A percentile compares a stretch with the other conserved stretches of the same genome.
phyloP scores from a whole-genome alignment of 768 basidiomycete genomes.

The Agrocybe chaxingu region DNA sequence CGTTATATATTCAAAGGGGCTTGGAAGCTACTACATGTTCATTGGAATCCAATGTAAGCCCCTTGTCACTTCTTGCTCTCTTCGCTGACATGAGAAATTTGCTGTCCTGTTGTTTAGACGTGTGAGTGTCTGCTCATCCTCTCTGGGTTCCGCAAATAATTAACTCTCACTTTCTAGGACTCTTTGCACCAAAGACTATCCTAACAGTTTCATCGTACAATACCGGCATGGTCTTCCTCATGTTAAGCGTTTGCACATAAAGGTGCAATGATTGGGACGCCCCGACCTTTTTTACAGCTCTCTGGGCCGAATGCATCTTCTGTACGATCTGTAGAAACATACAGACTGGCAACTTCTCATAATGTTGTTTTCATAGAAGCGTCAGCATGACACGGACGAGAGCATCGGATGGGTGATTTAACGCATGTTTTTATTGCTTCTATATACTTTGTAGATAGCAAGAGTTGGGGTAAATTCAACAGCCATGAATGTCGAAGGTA shows the following conservation, averaged over 20 bases:
- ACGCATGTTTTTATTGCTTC: background rate
- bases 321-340: too few relatives aligned
- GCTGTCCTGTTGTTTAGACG: slow-evolving; percentile 25
- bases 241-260: slow-evolving; percentile 29
- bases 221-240: slow-evolving; percentile 47
- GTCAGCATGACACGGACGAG: too few relatives aligned
- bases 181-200: slow-evolving; percentile 59
- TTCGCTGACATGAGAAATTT: slow-evolving; percentile 1
- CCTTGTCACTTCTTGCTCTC: background rate
- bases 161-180: slow-evolving; percentile 32
- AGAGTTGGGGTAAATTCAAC: background rate
- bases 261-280: too few relatives aligned
- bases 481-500: background rate
- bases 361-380: too few relatives aligned
- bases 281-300: too few relatives aligned
- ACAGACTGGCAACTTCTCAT: too few relatives aligned
- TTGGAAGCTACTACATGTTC: slow-evolving; percentile 50
- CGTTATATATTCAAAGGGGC: slow-evolving; percentile 29
- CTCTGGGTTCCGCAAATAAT: slow-evolving; percentile 1
- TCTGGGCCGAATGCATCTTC: too few relatives aligned
- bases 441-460: background rate
- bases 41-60: slow-evolving; percentile 50
- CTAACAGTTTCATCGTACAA: slow-evolving; percentile 42
- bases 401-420: too few relatives aligned
- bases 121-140: slow-evolving; percentile 32